phyloP scores from a whole-genome alignment of 495 filamentous ascomycete genomes.

The Daldinia loculata region DNA sequence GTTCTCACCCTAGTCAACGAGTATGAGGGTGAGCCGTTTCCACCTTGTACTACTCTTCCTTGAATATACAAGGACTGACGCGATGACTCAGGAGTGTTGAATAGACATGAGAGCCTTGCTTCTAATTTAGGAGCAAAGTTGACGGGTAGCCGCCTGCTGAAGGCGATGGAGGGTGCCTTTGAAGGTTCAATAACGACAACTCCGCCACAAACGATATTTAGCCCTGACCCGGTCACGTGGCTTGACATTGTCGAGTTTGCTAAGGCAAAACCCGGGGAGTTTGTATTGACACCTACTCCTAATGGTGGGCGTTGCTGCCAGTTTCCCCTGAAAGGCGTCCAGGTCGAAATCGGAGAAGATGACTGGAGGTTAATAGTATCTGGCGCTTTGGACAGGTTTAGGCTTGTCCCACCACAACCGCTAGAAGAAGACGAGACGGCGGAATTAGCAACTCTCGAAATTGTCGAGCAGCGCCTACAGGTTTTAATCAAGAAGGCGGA shows the following conservation, averaged over 20 bases:
- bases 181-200: conserved; percentile 79
- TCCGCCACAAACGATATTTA: conserved; percentile 51
- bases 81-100: conserved; percentile 67
- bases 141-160: conserved; percentile 80
- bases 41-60: not conserved
- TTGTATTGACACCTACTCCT: conserved; percentile 72
- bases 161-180: conserved; percentile 85
- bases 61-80: conserved; percentile 24
- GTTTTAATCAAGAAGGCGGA: conserved; percentile 82
- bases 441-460: conserved; percentile 83
- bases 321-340: conserved; percentile 80
- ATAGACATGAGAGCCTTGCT: conserved; percentile 85
- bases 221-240: conserved; percentile 75
- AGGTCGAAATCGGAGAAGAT: conserved; percentile 87
- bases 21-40: conserved; percentile 66
- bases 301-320: conserved; percentile 74
- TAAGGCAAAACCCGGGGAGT: conserved; percentile 79
- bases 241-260: conserved; percentile 87
- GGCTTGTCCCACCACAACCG: conserved; percentile 72
- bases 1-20: conserved; percentile 72
- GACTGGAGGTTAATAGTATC: conserved; percentile 84
- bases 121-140: conserved; percentile 85
- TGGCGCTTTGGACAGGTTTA: conserved; percentile 83
- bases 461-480: conserved; percentile 77
- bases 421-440: conserved; percentile 87